Evolutionary conservation across 129 eudicot species (phyloP).

Genomic region (Ambrosia trifida): DNA sequence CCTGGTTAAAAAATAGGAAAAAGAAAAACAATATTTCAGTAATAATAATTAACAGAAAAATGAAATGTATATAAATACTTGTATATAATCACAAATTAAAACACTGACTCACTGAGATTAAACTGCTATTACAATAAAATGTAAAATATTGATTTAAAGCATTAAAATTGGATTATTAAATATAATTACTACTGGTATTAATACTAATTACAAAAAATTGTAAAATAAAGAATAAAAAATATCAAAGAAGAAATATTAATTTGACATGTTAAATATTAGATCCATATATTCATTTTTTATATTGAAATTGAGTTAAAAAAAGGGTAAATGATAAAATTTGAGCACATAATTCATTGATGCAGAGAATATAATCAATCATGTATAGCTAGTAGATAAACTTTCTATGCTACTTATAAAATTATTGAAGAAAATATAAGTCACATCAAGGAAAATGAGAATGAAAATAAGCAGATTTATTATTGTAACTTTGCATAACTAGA

Average conservation of each 20-base stretch:
- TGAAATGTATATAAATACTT: too few relatives aligned
- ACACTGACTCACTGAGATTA: not conserved
- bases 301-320: not conserved
- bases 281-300: not conserved
- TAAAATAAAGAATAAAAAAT: not conserved
- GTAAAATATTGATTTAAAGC: not conserved
- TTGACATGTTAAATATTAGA: not conserved
- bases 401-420: not conserved
- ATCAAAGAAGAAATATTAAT: not conserved
- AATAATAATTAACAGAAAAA: too few relatives aligned
- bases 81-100: not conserved
- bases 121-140: not conserved
- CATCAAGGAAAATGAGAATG: slow-evolving; percentile 4
- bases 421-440: slow-evolving; percentile 8
- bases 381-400: not conserved
- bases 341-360: not conserved
- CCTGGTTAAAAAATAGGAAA: too few relatives aligned
- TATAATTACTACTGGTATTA: not conserved
- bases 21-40: too few relatives aligned
- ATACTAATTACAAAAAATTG: not conserved
- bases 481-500: slow-evolving; percentile 6
- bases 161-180: not conserved
- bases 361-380: slow-evolving; percentile 10
- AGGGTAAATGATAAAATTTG: not conserved
- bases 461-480: not conserved